These are phyloP conservation scores for Microcos paniculata DNA, from an alignment of 345 rosid species.

Conservation along the genomic window DNA sequence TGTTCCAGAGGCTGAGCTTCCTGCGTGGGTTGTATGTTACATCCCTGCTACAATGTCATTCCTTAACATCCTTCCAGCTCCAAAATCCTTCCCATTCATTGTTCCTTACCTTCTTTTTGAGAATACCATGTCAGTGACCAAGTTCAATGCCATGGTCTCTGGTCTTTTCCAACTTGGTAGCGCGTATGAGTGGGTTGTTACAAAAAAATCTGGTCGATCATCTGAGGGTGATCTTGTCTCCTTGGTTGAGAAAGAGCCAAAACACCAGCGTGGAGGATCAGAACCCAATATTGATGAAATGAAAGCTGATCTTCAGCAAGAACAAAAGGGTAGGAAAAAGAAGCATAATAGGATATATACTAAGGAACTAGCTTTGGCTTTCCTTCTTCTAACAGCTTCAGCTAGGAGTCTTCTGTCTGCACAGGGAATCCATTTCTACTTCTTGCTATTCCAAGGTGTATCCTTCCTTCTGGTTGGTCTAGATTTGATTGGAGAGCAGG, in stretches of 20 bases:
- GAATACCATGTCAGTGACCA: constrained; percentile 96
- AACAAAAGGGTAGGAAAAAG: constrained; percentile 43
- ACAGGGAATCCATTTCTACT: constrained; percentile 97
- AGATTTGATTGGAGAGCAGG: constrained; percentile 95
- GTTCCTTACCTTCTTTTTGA: constrained; percentile 97
- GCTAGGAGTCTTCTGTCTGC: constrained; percentile 90
- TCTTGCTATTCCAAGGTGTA: constrained; percentile 93
- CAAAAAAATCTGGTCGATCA: constrained; percentile 92
- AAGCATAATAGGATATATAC: constrained; percentile 82
- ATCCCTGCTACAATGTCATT: constrained; percentile 96
- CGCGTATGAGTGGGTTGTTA: constrained; percentile 95
- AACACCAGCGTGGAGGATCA: constrained; percentile 53
- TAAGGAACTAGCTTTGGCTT: constrained; percentile 84
- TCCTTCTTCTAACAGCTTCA: constrained; percentile 80
- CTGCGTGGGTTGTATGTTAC: constrained; percentile 92
- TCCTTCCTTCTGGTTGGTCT: constrained; percentile 93
- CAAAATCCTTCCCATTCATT: constrained; percentile 87
- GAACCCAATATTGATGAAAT: constrained; percentile 55
- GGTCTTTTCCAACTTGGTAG: constrained; percentile 96
- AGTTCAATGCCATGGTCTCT: constrained; percentile 93
- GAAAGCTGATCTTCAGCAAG: constrained; percentile 45
- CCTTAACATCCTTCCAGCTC: constrained; percentile 92
- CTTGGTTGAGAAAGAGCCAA: constrained; percentile 53
- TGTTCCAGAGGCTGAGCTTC: constrained; percentile 86
- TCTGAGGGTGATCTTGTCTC: constrained; percentile 84